Percentiles rank a stretch among this genome's conserved stretches.
These are phyloP conservation scores for Pseudofabraea citricarpa DNA, from an alignment of 2,329 filamentous ascomycete genomes.

Conservation along the genomic window DNA sequence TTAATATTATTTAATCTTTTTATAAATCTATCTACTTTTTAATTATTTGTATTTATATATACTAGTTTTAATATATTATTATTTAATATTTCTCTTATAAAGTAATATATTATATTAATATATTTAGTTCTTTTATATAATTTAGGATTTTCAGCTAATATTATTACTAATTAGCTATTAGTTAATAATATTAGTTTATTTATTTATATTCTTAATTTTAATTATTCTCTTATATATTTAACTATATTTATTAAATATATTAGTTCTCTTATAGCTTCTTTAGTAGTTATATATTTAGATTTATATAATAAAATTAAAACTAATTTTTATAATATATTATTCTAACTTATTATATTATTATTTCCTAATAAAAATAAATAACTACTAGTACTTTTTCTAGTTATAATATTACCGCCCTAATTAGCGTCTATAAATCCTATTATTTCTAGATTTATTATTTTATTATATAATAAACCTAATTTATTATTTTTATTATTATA, in stretches of 20 bases:
- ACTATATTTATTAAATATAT: neutral
- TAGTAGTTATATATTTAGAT: neutral
- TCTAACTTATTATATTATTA: no score
- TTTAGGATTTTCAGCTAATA: neutral
- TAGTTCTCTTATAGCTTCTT: neutral
- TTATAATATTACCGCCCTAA: neutral
- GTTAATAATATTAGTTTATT: neutral
- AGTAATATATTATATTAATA: neutral
- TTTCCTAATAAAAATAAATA: neutral
- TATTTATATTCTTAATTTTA: neutral
- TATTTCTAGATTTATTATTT: neutral
- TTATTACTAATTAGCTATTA: neutral
- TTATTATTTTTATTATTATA: neutral
- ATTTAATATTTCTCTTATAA: neutral
- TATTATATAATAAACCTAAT: neutral
- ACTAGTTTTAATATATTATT: neutral
- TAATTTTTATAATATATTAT: neutral
- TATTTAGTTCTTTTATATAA: neutral
- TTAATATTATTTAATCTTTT: neutral
- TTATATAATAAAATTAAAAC: neutral
- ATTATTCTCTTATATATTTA: neutral
- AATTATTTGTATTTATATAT: neutral
- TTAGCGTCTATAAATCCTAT: neutral
- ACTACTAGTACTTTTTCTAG: neutral
- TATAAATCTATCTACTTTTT: neutral